Base-by-base conservation (phyloP, 164 flowering plant genomes). In the Liquidambar formosana region DNA sequence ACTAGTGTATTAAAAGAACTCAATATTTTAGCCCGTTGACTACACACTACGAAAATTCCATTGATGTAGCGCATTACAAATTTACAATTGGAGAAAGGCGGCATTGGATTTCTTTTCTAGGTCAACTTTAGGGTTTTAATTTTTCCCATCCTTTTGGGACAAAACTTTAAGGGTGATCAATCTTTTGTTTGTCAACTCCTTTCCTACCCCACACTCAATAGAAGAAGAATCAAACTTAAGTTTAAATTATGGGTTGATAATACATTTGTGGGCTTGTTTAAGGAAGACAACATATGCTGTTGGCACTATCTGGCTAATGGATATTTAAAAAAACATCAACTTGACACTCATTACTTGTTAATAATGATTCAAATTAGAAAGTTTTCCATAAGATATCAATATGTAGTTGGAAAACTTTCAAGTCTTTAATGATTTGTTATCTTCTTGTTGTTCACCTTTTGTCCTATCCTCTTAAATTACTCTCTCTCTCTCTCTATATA, bases 171-270 rank as follows among this genome's bases (percentile, higher is more conserved):
- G 48, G 52, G 41, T 33, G 41, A 33, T 53, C 12, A 44, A 57
- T 45, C 66, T 70, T 82, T 76, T 47, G 69, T 58, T 79, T 68
- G 83, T 79, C 87, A 78, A 81, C 83, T 71, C 76, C 72, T 52
- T 41, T 63, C 45, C 41, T 58, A 26, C 45, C 77, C 75, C 73
- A 66, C 69, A 49, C 19, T 19, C 48, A 66, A 65, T 28, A 23
- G 57, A 61, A 64, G 52, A 60, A 74, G 61, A 68, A 77, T 71
- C 65, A 73, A 46, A 51, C n/a, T 25, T 18, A 33, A 52, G 22
- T 14, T 63, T 70, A 41, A 46, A 46, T 67, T 49, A 46, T 25
- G 16, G 59, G 68, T 65, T 28, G 18, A 51, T 68, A 28, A 45
- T 59, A 19, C 22, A 21, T n/a, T 51, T 62, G 43, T 68, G 71